A percentile compares a stretch with the other conserved stretches of the same genome.
These are phyloP conservation scores for Elongisporangium undulatum DNA, from an alignment of 352 stramenopile species.

Conservation along the genomic window DNA sequence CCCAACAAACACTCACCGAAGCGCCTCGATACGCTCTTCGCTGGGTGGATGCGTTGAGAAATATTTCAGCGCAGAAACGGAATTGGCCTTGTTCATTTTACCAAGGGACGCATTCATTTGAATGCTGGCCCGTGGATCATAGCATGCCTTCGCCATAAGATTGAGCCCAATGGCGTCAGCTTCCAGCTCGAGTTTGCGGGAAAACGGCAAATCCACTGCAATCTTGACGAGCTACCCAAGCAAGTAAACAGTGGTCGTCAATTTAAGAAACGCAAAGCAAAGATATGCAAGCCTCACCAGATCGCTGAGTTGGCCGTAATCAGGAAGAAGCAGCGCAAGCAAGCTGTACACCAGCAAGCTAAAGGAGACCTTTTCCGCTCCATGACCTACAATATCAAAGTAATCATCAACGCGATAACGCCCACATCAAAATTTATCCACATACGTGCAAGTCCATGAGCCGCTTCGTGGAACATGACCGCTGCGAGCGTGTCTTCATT, in stretches of 20 bases:
- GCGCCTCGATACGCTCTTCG: constrained; percentile 42
- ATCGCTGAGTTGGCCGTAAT: constrained; percentile 56
- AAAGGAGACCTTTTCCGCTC: constrained; percentile 68
- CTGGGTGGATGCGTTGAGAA: constrained; percentile 74
- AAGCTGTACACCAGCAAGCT: constrained; percentile 52
- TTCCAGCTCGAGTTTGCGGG: constrained; percentile 48
- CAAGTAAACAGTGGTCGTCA: not conserved
- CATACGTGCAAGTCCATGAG: constrained; percentile 60
- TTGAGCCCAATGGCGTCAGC: constrained; percentile 48
- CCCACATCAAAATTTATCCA: not conserved
- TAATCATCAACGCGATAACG: not conserved
- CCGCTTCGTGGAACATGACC: constrained; percentile 71
- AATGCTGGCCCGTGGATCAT: constrained; percentile 47
- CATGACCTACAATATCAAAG: constrained; percentile 35
- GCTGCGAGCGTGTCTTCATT: constrained; percentile 62
- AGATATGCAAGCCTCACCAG: constrained; percentile 17
- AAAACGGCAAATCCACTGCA: constrained; percentile 50
- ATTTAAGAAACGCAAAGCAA: not conserved
- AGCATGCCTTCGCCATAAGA: constrained; percentile 58
- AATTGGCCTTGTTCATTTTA: constrained; percentile 17
- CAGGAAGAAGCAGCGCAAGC: constrained; percentile 40
- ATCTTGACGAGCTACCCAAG: constrained; percentile 36
- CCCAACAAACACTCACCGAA: constrained; percentile 21
- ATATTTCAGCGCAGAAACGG: constrained; percentile 45
- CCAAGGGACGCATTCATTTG: constrained; percentile 43